Evolutionary conservation across 2,329 filamentous ascomycete species (phyloP).

Genomic region (Diaporthe sp.): DNA sequence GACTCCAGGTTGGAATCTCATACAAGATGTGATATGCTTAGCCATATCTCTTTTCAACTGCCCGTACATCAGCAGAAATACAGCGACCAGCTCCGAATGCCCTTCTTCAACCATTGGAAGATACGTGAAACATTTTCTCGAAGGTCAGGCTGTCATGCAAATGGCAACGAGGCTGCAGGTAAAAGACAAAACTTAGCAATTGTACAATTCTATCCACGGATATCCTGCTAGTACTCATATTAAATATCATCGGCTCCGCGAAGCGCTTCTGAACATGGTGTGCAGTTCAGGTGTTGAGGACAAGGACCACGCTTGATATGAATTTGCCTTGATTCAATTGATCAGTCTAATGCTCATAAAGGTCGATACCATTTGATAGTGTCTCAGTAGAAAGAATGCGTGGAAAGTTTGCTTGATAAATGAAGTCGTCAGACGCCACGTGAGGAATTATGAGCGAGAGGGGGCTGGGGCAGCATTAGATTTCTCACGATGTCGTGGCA

Average conservation of each 20-base stretch:
- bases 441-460: no score
- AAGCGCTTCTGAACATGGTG: neutral
- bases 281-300: neutral
- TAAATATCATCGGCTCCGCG: neutral
- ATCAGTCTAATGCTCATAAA: no score
- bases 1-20: neutral
- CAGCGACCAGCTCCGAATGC: neutral
- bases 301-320: neutral
- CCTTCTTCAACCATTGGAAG: no score
- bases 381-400: no score
- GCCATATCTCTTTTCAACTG: neutral
- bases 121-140: neutral
- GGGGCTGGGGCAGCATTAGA: no score
- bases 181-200: neutral
- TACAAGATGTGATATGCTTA: neutral
- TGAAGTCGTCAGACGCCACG: no score
- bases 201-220: no score
- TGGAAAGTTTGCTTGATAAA: no score
- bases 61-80: neutral
- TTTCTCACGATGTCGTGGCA: no score
- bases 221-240: fast-evolving
- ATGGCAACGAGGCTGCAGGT: neutral
- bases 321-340: no score
- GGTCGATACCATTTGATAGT: no score
- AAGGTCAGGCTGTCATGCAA: neutral